Evolutionary conservation across 768 basidiomycete genomes (phyloP), one percentile per base, ranked within the genome.

Genomic region (Calocera cornea): DNA sequence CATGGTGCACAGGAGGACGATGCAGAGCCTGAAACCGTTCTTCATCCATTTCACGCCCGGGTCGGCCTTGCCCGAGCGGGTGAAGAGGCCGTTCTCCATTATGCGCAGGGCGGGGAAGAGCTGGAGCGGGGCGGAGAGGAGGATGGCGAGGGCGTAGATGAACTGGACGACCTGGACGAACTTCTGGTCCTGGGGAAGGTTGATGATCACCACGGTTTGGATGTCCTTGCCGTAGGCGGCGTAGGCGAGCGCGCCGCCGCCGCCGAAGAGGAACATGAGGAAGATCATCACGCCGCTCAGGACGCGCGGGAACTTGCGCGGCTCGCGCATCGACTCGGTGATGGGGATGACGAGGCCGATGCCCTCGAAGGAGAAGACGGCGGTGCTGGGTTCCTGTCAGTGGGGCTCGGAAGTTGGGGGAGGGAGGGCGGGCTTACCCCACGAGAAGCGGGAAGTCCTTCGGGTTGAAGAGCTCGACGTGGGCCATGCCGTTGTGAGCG

Each of bases 71-170:
- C 97, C 97, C 72, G 90, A 92, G 64, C 83, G 83, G 64, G 86
- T 86, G 75, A 98, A 97, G 33, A 98, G 73, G 2, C 90, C 95
- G 74, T 97, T 95, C 81, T 99, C 97, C 78, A 97, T 85, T 73
- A 99, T 98, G 65, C 97, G 86, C 60, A 95, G 87, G 1, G 95
- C 97, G 0, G 97, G 97, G 91, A 98, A 97, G 67, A 97, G 87
- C 77, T 98, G 95, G 0, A 98, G 84, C 0, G 95, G 94, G 8
- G 90, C 88, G 16, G 94, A 97, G 47, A 93, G 83, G 70, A 92
- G 78, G 77, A 98, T 98, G 14, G 95, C 97, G 38, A 93, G 77
- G n/a, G 92, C 88, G 78, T 97, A 93, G 34, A 93, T 75, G 76
- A 92, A 87, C 79, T 92, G 90, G 11, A 89, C 86, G 5, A 87